Evolutionary conservation across 495 filamentous ascomycete genomes (phyloP), one percentile per base, ranked within the genome.

Genomic region (Hypomontagnella monticulosa): DNA sequence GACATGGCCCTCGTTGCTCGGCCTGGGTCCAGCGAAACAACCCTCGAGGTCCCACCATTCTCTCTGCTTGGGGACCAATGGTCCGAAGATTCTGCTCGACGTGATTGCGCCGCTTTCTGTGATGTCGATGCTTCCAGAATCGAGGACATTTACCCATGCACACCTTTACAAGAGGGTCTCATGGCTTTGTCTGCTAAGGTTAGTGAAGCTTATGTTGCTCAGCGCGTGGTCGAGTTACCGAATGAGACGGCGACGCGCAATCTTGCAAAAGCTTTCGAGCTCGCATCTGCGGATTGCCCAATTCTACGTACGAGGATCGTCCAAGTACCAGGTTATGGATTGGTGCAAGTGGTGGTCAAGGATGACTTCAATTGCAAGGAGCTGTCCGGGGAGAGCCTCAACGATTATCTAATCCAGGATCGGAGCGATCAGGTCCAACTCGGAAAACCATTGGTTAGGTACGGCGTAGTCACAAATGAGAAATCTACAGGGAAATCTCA

Each of bases 131-230:
- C 48, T 2, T 63, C 70, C 6, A 36, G 14, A 0, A 76, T 90
- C n/a, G 80, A 84, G 38, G 87, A 92, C 71, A 71, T 88, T 0
- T 92, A 90, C 58, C 88, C 89, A 5, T 91, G 88, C 77, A 90
- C 85, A 4, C 82, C 89, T 9, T 75, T 91, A 0, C 90, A 93
- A 72, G 89, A 90, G 63, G 88, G 87, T 1, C 79, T 92, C 14
- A 77, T 91, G 72, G 85, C 86, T 1, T 71, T 89, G 2, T 89
- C 89, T 3, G 75, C 81, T 40, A 85, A 85, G 66, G 79, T 83
- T 1, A 73, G 72, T 4, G 82, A 84, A 40, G 79, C 83, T 10
- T 90, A 90, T 55, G 79, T 89, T 4, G 85, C 85, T 4, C 84
- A 84, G 57, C 62, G 72, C 4, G 76, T 80, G 2, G 67, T 81